Percentiles rank a stretch among this genome's conserved stretches.
Conservation (phyloP, 1,284 basidiomycete species). For the Leccinum holopus region DNA sequence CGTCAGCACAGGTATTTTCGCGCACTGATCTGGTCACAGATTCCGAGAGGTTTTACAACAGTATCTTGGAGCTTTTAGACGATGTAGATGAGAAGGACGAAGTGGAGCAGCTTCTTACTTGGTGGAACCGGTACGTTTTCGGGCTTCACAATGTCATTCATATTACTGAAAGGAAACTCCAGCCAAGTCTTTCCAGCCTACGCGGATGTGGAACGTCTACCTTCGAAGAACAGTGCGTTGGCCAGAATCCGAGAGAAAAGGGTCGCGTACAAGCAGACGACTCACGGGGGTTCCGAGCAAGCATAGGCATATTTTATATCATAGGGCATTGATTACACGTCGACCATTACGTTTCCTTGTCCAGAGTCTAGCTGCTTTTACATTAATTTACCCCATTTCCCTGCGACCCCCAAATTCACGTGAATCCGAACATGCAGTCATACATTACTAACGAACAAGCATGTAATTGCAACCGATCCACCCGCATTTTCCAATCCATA, state of each 20-base stretch:
- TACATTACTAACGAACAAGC: too few species aligned
- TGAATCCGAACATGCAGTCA: background rate
- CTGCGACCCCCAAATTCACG: background rate
- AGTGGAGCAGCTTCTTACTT: too few species aligned
- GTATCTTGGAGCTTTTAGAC: background rate
- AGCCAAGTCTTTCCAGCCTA: background rate
- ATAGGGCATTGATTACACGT: background rate
- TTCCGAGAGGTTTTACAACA: background rate
- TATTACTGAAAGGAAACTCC: background rate
- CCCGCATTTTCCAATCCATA: too few species aligned
- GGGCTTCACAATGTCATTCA: too few species aligned
- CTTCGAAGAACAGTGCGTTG: background rate
- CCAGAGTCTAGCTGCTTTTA: background rate
- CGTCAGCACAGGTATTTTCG: background rate
- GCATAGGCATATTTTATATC: background rate
- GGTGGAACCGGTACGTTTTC: too few species aligned
- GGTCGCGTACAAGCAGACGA: background rate
- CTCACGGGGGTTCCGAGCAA: background rate
- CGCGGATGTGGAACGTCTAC: background rate
- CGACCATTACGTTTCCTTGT: background rate
- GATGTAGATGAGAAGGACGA: too few species aligned
- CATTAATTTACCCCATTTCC: background rate
- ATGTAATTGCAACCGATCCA: too few species aligned
- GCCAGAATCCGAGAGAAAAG: background rate
- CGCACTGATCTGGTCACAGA: background rate